Conservation (phyloP, 129 eudicot species). For the Escallonia rubra region DNA sequence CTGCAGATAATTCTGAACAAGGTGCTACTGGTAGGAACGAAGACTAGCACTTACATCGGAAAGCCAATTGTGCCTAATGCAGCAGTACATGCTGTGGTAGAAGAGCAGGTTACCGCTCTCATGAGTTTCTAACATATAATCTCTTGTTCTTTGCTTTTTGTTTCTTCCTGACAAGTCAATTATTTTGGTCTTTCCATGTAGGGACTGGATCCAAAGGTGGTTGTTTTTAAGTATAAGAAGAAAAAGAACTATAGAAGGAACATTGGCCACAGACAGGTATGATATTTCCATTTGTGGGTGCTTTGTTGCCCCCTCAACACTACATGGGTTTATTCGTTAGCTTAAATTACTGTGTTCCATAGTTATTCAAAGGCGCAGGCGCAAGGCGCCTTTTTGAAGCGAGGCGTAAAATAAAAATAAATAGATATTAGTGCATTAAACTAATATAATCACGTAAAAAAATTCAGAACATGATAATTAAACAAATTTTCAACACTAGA, state of each 20-base stretch:
- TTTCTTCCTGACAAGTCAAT: too few species aligned
- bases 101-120: conserved; percentile 66
- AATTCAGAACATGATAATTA: too few species aligned
- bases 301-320: too few species aligned
- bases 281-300: neutral
- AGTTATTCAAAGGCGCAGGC: too few species aligned
- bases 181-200: conserved; percentile 16
- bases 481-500: too few species aligned
- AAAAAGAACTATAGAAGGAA: conserved; percentile 84
- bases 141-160: neutral
- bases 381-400: too few species aligned
- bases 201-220: conserved; percentile 71
- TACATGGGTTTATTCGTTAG: too few species aligned
- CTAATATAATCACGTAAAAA: too few species aligned
- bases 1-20: conserved; percentile 76
- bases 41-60: conserved; percentile 69
- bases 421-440: too few species aligned
- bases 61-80: conserved; percentile 86
- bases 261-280: conserved; percentile 97
- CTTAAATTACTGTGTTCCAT: too few species aligned
- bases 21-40: conserved; percentile 89
- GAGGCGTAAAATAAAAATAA: too few species aligned
- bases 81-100: conserved; percentile 92
- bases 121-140: neutral
- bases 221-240: conserved; percentile 88